Evolutionary conservation across 2,329 filamentous ascomycete species (phyloP).

Genomic region (Fusarium falciforme): DNA sequence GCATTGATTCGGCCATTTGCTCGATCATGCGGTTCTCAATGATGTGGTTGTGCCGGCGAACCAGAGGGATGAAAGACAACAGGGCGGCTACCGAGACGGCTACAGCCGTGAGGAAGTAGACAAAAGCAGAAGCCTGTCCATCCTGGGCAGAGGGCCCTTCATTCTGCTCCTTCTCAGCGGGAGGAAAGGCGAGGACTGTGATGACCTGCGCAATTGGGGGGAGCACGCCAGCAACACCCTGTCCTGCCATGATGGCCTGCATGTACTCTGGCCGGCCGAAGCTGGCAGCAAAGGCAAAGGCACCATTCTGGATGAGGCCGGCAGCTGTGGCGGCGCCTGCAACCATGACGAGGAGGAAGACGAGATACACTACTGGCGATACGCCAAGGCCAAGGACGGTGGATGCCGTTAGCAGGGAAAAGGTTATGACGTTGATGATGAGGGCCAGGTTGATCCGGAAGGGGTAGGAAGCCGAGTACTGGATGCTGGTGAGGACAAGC

Average conservation of each 20-base stretch:
- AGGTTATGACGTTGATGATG: slow-evolving; percentile 80
- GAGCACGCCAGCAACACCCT: slow-evolving; percentile 90
- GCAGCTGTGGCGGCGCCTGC: slow-evolving; percentile 82
- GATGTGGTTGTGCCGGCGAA: slow-evolving; percentile 68
- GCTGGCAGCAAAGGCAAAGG: slow-evolving; percentile 89
- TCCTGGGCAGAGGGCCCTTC: slow-evolving; percentile 36
- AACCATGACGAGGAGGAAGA: slow-evolving; percentile 85
- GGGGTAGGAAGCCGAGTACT: slow-evolving; percentile 87
- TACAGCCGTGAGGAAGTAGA: slow-evolving; percentile 92
- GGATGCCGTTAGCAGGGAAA: slow-evolving; percentile 82
- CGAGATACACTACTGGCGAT: slow-evolving; percentile 76
- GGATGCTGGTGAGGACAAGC: slow-evolving; percentile 81
- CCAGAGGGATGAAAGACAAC: slow-evolving; percentile 78
- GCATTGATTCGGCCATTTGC: slow-evolving; percentile 62
- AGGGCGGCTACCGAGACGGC: slow-evolving; percentile 77
- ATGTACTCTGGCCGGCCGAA: slow-evolving; percentile 91
- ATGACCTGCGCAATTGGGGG: slow-evolving; percentile 89
- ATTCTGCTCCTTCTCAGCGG: slow-evolving; percentile 41
- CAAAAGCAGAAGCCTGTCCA: slow-evolving; percentile 74
- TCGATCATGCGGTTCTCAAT: slow-evolving; percentile 61
- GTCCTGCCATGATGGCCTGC: slow-evolving; percentile 95
- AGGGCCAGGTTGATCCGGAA: slow-evolving; percentile 85
- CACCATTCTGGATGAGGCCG: slow-evolving; percentile 90
- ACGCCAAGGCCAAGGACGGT: slow-evolving; percentile 75
- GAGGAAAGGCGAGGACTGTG: slow-evolving; percentile 74